These are phyloP conservation scores for Starmera dryadoides DNA, from an alignment of 805 yeast genomes.

Conservation along the genomic window DNA sequence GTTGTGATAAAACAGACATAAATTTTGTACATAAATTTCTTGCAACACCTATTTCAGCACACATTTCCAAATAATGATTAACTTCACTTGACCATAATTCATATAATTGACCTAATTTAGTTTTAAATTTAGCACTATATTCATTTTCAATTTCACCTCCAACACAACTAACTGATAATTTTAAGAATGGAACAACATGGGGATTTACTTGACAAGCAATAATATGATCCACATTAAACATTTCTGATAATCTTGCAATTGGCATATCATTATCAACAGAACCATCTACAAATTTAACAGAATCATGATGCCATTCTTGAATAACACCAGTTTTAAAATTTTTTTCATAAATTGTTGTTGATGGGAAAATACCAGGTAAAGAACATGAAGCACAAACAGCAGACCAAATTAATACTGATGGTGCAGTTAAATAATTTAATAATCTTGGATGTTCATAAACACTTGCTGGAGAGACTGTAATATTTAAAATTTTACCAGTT, in stretches of 20 bases:
- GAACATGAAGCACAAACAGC: constrained; percentile 94
- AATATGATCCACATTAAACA: constrained; percentile 96
- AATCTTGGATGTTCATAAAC: constrained; percentile 86
- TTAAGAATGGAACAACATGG: constrained; percentile 85
- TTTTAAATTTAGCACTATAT: constrained; percentile 46
- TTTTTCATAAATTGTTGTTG: constrained; percentile 80
- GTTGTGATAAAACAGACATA: constrained; percentile 73
- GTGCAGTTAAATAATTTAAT: constrained; percentile 73
- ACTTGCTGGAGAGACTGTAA: constrained; percentile 89
- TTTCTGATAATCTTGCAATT: constrained; percentile 80
- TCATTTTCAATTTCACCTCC: constrained; percentile 66
- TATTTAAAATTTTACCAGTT: constrained; percentile 87
- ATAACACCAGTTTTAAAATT: constrained; percentile 63
- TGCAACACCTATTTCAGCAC: constrained; percentile 70
- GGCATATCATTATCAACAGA: constrained; percentile 95
- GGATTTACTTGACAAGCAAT: constrained; percentile 98
- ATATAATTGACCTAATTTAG: constrained; percentile 44
- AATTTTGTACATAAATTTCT: constrained; percentile 66
- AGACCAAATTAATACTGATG: constrained; percentile 77
- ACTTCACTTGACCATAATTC: constrained; percentile 62
- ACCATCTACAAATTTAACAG: constrained; percentile 87
- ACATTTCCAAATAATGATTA: constrained; percentile 67
- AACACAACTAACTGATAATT: constrained; percentile 55
- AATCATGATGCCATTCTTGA: constrained; percentile 75
- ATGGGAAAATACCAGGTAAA: constrained; percentile 84